Base-by-base conservation (phyloP, 257 asterid genomes). In the Leonotis leonurus region DNA sequence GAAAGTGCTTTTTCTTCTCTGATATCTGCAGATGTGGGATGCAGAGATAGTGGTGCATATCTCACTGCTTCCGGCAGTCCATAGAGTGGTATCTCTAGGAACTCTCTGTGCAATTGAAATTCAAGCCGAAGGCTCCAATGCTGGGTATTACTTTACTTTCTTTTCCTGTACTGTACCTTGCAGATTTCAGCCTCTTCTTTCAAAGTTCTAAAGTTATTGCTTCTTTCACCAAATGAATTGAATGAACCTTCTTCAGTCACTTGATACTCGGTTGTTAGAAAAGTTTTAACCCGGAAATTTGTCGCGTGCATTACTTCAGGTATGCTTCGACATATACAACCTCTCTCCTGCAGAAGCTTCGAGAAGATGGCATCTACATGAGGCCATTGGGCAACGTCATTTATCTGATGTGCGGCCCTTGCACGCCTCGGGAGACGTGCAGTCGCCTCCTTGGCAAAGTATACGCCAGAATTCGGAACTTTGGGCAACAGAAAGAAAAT, bases 341-440 rank as follows among this genome's bases (percentile, higher is more conserved):
- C 58, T 74, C 91, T 39, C 90, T 93, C 32, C 41, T 89, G 37
- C 75, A 83, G 77, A 80, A 68, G 80, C 82, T 93, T 13, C 83
- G 81, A 0, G 89, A 73, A 70, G 99, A 93, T 68, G 99, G 97
- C 67, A 82, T 89, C 64, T 82, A 78, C 44, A 85, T 80, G 94
- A 85, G 99, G 81, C 96, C 97, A 25, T 74, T 89, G 58, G 99
- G 99, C 21, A 93, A 89, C 55, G 95, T 93, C 56, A 52, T 87
- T 27, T 93, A 89, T 65, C 76, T 85, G 26, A 93, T 93, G 95
- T 89, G 96, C 48, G 96, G 96, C 6, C 99, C 97, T 53, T 82
- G 92, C 62, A 85, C 94, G 10, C 67, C 87, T 37, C 91, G 94
- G 12, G 68, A 75, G 4, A 62, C 72, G 18, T 93, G 99, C 69